Conservation (phyloP, 352 stramenopile species). For the Pythium vanterpoolii region DNA sequence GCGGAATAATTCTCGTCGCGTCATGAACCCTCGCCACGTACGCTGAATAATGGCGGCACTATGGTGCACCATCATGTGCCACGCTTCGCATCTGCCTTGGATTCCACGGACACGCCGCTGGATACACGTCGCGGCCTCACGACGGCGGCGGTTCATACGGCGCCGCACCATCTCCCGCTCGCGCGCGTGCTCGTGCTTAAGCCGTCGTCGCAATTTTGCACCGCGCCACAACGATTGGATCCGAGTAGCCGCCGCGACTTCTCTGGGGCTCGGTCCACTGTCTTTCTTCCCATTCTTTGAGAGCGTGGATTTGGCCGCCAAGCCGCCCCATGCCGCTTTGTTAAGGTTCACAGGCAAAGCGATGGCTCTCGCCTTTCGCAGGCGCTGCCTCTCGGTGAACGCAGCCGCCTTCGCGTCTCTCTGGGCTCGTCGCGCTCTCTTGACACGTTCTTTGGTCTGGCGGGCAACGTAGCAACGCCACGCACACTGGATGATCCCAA, state of each 20-base stretch:
- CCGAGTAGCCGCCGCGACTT: slow-evolving; percentile 34
- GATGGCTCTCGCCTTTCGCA: not conserved
- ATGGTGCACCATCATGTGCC: slow-evolving; percentile 35
- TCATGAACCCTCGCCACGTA: slow-evolving; percentile 50
- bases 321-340: slow-evolving; percentile 8
- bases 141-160: slow-evolving; percentile 26
- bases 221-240: slow-evolving; percentile 59
- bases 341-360: not conserved
- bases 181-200: slow-evolving; percentile 39
- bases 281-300: slow-evolving; percentile 12
- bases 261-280: slow-evolving; percentile 3
- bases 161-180: slow-evolving; percentile 29
- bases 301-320: not conserved
- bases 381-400: slow-evolving; percentile 13
- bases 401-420: slow-evolving; percentile 24
- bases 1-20: slow-evolving; percentile 36
- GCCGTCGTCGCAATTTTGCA: slow-evolving; percentile 29
- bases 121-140: slow-evolving; percentile 43
- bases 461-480: slow-evolving; percentile 47
- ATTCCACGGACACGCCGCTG: slow-evolving; percentile 58
- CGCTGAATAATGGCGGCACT: slow-evolving; percentile 48
- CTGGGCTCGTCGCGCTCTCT: slow-evolving; percentile 6
- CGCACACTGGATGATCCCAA: slow-evolving; percentile 40
- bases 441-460: slow-evolving; percentile 2
- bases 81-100: slow-evolving; percentile 35